These are phyloP conservation scores for Phytophthora hybrid DNA, from an alignment of 352 stramenopile genomes.

Conservation along the genomic window DNA sequence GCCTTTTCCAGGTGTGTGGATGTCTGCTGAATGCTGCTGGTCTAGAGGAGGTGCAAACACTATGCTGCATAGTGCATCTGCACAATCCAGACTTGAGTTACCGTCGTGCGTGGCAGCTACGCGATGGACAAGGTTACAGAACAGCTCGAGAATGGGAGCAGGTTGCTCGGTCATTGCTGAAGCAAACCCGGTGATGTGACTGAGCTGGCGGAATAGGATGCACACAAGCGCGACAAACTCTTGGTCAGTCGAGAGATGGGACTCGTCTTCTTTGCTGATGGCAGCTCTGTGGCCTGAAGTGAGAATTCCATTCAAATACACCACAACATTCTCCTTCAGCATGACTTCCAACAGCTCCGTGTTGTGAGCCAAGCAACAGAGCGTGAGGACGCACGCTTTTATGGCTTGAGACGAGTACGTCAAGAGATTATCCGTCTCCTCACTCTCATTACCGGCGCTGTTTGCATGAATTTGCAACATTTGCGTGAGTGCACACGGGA, in stretches of 20 bases:
- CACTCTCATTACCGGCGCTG: neutral
- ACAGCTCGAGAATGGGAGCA: slow-evolving; percentile 47
- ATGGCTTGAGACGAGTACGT: slow-evolving; percentile 39
- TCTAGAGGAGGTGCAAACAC: slow-evolving; percentile 40
- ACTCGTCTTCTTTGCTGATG: neutral
- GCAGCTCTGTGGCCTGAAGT: neutral
- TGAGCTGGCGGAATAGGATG: slow-evolving; percentile 69
- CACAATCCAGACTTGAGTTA: slow-evolving; percentile 65
- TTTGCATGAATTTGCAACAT: slow-evolving; percentile 41
- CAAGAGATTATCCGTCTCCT: slow-evolving; percentile 1
- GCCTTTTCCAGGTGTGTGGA: neutral
- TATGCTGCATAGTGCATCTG: slow-evolving; percentile 69
- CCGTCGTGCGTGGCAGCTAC: slow-evolving; percentile 40
- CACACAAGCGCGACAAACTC: slow-evolving; percentile 61
- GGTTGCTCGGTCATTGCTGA: slow-evolving; percentile 12
- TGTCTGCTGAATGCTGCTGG: slow-evolving; percentile 1
- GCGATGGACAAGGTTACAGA: slow-evolving; percentile 52
- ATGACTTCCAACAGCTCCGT: slow-evolving; percentile 54
- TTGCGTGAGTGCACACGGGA: slow-evolving; percentile 45
- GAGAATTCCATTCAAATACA: slow-evolving; percentile 51
- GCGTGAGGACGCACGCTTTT: slow-evolving; percentile 63
- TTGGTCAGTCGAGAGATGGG: slow-evolving; percentile 26
- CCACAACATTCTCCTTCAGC: slow-evolving; percentile 54
- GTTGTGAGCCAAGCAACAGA: slow-evolving; percentile 64
- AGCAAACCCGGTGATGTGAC: slow-evolving; percentile 42